Conservation (phyloP, 139 green algal genomes). For the Picochlorum costavermella region DNA sequence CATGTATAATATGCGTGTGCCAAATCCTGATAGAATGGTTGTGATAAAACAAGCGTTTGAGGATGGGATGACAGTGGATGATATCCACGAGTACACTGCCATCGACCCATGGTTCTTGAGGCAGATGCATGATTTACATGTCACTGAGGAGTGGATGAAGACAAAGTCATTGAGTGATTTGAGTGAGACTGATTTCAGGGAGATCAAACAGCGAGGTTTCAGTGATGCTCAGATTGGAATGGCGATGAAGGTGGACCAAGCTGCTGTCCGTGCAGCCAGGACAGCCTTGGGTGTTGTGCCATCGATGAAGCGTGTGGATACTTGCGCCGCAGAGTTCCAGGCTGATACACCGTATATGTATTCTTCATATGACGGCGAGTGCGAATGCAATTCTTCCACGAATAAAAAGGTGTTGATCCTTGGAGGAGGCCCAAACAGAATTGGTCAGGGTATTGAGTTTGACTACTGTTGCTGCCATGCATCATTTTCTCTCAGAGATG, state of each 20-base stretch:
- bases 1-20: conserved; percentile 78
- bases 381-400: conserved; percentile 67
- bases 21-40: conserved; percentile 82
- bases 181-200: conserved; percentile 57
- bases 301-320: conserved; percentile 95
- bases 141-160: conserved; percentile 72
- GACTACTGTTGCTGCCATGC: conserved; percentile 99
- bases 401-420: conserved; percentile 92
- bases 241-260: conserved; percentile 11
- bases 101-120: conserved; percentile 96
- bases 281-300: conserved; percentile 68
- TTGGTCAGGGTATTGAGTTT: conserved; percentile 99
- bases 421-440: conserved; percentile 97
- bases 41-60: conserved; percentile 72
- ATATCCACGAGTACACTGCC: conserved; percentile 81
- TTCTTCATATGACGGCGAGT: conserved; percentile 81
- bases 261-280: conserved; percentile 51
- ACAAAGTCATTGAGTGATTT: conserved; percentile 56
- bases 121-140: conserved; percentile 57
- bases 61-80: conserved; percentile 69
- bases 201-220: conserved; percentile 85
- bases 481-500: conserved; percentile 75
- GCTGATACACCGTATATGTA: conserved; percentile 96
- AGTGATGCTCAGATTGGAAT: conserved; percentile 81
- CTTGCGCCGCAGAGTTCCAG: conserved; percentile 97